Base-by-base conservation (phyloP, 768 basidiomycete genomes). In the Suillus weaverae region DNA sequence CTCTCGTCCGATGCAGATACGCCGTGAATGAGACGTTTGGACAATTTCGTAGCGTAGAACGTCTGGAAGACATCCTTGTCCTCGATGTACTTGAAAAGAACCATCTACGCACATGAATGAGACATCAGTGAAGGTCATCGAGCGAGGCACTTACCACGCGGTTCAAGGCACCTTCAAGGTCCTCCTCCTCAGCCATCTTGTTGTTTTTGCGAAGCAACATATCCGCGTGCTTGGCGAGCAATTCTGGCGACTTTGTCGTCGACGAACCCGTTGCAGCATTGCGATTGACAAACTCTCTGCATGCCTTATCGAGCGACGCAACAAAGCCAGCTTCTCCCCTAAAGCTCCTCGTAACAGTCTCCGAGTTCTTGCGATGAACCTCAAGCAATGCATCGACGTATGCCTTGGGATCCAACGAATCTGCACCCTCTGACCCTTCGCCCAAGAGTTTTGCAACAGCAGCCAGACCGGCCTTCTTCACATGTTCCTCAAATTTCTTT, bases 11-110 rank as follows among this genome's bases (percentile, higher is more conserved):
- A 98, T 8, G 94, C 93, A 13, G 95, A 98, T 3, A 92, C 88
- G 14, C 88, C 87, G 69, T 93, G 89, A 69, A 99, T 94, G 32
- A 99, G 87, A 66, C 97, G 94, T 74, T 92, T 93, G 41, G 93
- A 93, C 30, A 99, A 79, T 76, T 94, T 96, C 67, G 94, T 97
- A 18, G 91, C 92, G 80, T 99, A 99, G 84, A 97, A 99, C 20
- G 92, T 92, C 74, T 97, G 95, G 88, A 98, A 99, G 14, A 99
- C 94, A 69, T 99, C 97, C 81, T 97, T 97, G 83, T 99, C 96
- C 74, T 96, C 94, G 70, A 98, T 91, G 78, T 97, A 99, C 76
- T 95, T 95, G 91, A 99, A 97, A 57, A 99, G 80, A 16, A 93
- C 84, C 95, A 98, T 97, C 97, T 99, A 72, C 2, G 67, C 20